Base-by-base conservation (phyloP, 495 filamentous ascomycete species). In the Parachaetomium inaequale region DNA sequence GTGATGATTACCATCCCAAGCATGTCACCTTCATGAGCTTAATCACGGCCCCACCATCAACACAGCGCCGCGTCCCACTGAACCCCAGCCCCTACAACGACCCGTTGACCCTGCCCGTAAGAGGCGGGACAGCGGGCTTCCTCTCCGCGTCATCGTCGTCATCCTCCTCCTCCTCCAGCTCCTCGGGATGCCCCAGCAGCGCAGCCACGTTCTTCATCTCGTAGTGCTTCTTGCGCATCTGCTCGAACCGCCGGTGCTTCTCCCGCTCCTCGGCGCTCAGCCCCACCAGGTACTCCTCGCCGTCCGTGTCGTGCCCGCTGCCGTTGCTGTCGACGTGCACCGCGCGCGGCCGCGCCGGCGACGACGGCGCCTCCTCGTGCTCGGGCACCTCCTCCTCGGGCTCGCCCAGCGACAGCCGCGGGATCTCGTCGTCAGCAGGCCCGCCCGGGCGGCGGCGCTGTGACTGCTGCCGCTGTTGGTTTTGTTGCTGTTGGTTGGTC, bases 161-260 rank as follows among this genome's bases (percentile, higher is more conserved):
- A 0, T 69, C 72, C 3, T 70, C 68, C 28, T 66, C 75, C 10
- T 63, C 72, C 7, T 75, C 77, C 23, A 84, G 55, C 1, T 78
- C 71, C 66, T 87, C 85, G 3, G 83, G 83, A 58, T 87, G 84
- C 12, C 92, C 94, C 63, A 98, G 82, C 58, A 98, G 75, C 67
- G 87, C 84, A 65, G 93, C 96, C 25, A 98, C 91, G 70, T 94
- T 88, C 81, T 85, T 92, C 95, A 98, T 98, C 81, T 98, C 95
- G 73, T 98, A 98, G 74, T 98, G 94, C 76, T 85, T 91, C 84
- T 92, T 96, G 73, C 94, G 82, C 80, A 91, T 82, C 77, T 89
- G 81, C 77, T 96, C 93, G 70, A 98, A 98, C 72, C 88, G 83
- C 62, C 83, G 83, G 70, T 98, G 94, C 79, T 96, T 96, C 79